These are phyloP conservation scores for Mycena olivaceomarginata DNA, from an alignment of 768 basidiomycete genomes.

Conservation along the genomic window DNA sequence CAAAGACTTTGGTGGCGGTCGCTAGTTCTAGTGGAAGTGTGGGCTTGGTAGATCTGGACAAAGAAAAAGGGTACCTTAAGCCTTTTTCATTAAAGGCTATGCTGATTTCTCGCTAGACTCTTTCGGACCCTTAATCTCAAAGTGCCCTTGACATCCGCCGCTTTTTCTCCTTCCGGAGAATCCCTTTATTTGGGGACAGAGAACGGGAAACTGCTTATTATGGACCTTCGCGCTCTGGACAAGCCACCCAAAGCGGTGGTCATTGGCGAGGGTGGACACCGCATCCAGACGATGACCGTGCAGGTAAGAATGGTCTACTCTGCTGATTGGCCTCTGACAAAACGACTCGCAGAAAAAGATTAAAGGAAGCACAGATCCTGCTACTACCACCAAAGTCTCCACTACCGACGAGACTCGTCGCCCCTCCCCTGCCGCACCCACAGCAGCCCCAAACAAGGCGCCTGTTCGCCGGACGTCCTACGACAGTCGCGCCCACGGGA, in stretches of 20 bases:
- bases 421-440: neutral
- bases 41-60: conserved; percentile 81
- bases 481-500: neutral
- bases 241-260: conserved; percentile 74
- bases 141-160: conserved; percentile 72
- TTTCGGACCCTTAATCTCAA: conserved; percentile 76
- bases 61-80: conserved; percentile 76
- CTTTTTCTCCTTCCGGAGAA: conserved; percentile 83
- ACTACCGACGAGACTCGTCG: conserved; percentile 25
- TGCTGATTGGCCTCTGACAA: neutral
- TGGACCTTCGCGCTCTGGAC: conserved; percentile 81
- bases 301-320: conserved; percentile 64
- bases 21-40: conserved; percentile 74
- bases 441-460: conserved; percentile 33
- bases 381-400: conserved; percentile 40
- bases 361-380: conserved; percentile 43
- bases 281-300: conserved; percentile 73
- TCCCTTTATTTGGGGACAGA: conserved; percentile 80
- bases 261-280: conserved; percentile 67
- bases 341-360: conserved; percentile 45
- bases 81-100: conserved; percentile 2
- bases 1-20: conserved; percentile 81
- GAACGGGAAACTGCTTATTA: conserved; percentile 76
- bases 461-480: conserved; percentile 27
- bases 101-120: conserved; percentile 60